Conservation (phyloP, 352 stramenopile genomes). For the Stramenopiles sp. region DNA sequence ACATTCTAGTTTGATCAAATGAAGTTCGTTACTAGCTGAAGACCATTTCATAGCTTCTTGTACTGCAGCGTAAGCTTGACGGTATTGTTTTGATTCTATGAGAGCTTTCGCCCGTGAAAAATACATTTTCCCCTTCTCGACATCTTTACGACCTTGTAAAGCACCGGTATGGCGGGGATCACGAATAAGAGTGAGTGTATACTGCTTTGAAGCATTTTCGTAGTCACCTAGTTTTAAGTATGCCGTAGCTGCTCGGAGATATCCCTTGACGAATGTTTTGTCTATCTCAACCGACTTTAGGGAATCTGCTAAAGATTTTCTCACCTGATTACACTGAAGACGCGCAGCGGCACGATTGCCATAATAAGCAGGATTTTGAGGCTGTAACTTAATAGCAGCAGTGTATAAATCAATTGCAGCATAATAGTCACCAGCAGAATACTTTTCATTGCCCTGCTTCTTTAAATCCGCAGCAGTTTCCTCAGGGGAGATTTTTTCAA, state of each 20-base stretch:
- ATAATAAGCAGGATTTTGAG: not conserved
- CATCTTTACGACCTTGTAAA: not conserved
- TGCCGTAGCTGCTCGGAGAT: not conserved
- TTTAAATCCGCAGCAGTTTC: slow-evolving; percentile 3
- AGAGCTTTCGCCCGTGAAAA: not conserved
- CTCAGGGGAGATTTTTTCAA: slow-evolving; percentile 1
- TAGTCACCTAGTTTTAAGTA: slow-evolving; percentile 4
- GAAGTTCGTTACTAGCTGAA: not conserved
- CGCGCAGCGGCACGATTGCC: slow-evolving; percentile 70
- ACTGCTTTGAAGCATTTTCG: slow-evolving; percentile 2
- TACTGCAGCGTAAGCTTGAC: not conserved
- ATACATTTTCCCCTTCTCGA: not conserved
- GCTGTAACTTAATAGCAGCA: slow-evolving; percentile 1
- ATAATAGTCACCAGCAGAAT: not conserved
- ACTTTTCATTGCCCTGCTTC: slow-evolving; percentile 4
- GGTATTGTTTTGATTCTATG: slow-evolving; percentile 1
- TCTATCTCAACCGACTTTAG: not conserved
- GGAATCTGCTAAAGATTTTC: not conserved
- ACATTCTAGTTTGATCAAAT: not conserved
- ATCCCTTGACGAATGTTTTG: not conserved
- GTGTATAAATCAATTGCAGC: not conserved
- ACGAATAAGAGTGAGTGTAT: slow-evolving; percentile 2
- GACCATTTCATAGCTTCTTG: not conserved
- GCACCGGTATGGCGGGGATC: not conserved
- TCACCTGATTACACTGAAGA: slow-evolving; percentile 64